Base-by-base conservation (phyloP, 2,329 filamentous ascomycete genomes). In the Cryphonectria carpinicola region DNA sequence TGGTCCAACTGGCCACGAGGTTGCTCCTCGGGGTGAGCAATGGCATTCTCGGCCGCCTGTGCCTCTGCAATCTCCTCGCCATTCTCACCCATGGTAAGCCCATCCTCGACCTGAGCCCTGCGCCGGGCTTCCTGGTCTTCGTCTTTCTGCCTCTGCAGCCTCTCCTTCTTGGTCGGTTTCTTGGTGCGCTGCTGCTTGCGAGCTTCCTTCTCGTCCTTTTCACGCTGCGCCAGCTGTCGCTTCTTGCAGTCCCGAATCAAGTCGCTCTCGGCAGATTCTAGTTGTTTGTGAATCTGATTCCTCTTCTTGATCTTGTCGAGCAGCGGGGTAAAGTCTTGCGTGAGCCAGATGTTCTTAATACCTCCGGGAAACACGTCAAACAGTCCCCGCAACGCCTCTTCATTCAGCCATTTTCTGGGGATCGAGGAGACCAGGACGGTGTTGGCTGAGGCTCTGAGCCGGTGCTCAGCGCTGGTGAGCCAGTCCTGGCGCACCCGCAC, bases 361-460 rank as follows among this genome's bases (percentile, higher is more conserved):
- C 96, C 96, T 28, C 96, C 96, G 0, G 96, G 96, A 76, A 98
- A 98, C 1, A 98, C 95, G 79, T 99, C 96, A 77, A 97, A 99
- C 0, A 99, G 85, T 0, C 92, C 92, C 70, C 90, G 87, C 5
- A 99, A 86, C 0, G 93, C 93, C 61, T 97, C 90, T 65, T 93
- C 88, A 2, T 88, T 94, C 10, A 97, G 88, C 96, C 96, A 99
- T 77, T 97, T 97, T 56, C 88, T 84, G 1, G 96, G 96, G 66
- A 99, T 97, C 14, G 92, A 92, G 74, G 92, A 96, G 67, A 99
- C 94, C 7, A 99, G 86, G 63, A 99, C 95, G 0, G 96, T 99
- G 7, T 95, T 99, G 1, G 96, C 95, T 22, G 95, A 98, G 25
- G 96, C 96, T 62, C 93, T 90, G 25, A 99, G 87, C 28, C 96